These are phyloP conservation scores for Wilcoxina mikolae DNA, from an alignment of 495 filamentous ascomycete genomes.

Conservation along the genomic window DNA sequence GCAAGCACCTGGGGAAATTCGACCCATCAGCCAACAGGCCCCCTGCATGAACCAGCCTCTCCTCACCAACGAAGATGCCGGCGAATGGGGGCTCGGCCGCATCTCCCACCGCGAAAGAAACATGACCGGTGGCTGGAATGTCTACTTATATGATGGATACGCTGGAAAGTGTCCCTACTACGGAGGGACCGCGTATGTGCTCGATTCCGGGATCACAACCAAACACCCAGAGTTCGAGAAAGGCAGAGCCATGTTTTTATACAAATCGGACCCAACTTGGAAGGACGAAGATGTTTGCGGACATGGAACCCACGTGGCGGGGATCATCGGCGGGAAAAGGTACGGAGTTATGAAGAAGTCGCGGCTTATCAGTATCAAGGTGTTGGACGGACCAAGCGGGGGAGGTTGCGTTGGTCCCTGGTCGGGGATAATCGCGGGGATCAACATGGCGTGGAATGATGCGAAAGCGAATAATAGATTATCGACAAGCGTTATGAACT, in stretches of 20 bases:
- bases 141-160: too few species aligned
- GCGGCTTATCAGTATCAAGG: conserved; percentile 48
- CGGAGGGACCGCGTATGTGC: conserved; percentile 7
- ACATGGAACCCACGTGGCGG: conserved; percentile 56
- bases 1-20: not conserved
- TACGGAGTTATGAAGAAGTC: conserved; percentile 53
- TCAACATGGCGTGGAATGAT: conserved; percentile 43
- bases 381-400: conserved; percentile 36
- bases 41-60: not conserved
- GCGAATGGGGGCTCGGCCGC: conserved; percentile 12
- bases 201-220: conserved; percentile 12
- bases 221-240: conserved; percentile 11
- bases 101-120: conserved; percentile 1
- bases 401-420: conserved; percentile 34
- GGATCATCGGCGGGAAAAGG: conserved; percentile 46
- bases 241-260: conserved; percentile 1
- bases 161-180: conserved; percentile 4
- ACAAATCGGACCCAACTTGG: not conserved
- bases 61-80: not conserved
- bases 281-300: conserved; percentile 25
- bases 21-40: not conserved
- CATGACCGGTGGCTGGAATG: not conserved
- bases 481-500: conserved; percentile 28
- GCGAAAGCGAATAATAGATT: conserved; percentile 31
- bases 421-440: conserved; percentile 44